Conservation (phyloP, 306 rosid genomes). For the Canavalia gladiata region DNA sequence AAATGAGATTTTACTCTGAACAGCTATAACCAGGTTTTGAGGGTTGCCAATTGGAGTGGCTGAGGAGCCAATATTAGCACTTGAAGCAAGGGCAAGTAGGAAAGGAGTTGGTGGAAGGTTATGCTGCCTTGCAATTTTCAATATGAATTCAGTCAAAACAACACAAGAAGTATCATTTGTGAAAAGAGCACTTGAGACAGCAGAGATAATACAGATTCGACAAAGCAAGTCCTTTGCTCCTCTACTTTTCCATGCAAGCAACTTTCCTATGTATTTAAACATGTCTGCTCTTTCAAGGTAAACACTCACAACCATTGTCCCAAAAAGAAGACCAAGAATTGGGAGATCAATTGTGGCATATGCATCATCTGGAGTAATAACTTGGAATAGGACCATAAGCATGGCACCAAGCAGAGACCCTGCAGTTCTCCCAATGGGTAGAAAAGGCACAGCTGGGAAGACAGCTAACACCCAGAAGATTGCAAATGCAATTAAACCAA, state of each 20-base stretch:
- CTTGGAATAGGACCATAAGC: slow-evolving; percentile 75
- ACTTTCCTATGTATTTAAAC: slow-evolving; percentile 75
- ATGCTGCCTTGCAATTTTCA: slow-evolving; percentile 78
- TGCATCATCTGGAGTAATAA: slow-evolving; percentile 71
- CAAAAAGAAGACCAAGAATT: slow-evolving; percentile 81
- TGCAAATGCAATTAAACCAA: slow-evolving; percentile 73
- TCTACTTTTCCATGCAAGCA: slow-evolving; percentile 78
- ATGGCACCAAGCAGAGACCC: slow-evolving; percentile 83
- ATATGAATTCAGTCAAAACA: slow-evolving; percentile 81
- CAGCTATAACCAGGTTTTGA: slow-evolving; percentile 79
- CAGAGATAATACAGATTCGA: slow-evolving; percentile 75
- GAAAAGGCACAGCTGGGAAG: slow-evolving; percentile 76
- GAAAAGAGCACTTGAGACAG: slow-evolving; percentile 80
- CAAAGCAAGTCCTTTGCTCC: slow-evolving; percentile 83
- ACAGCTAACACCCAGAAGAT: slow-evolving; percentile 81
- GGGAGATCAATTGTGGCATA: slow-evolving; percentile 76
- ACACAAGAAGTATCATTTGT: slow-evolving; percentile 84
- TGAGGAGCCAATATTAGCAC: slow-evolving; percentile 84
- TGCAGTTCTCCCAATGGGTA: slow-evolving; percentile 82
- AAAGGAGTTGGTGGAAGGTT: slow-evolving; percentile 84
- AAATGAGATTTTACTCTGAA: slow-evolving; percentile 71
- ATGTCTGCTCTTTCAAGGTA: slow-evolving; percentile 85
- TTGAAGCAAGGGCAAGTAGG: slow-evolving; percentile 82
- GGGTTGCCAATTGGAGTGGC: slow-evolving; percentile 89
- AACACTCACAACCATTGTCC: slow-evolving; percentile 81